phyloP scores from a whole-genome alignment of 2,329 filamentous ascomycete genomes.

The Hypoxylon sp. region DNA sequence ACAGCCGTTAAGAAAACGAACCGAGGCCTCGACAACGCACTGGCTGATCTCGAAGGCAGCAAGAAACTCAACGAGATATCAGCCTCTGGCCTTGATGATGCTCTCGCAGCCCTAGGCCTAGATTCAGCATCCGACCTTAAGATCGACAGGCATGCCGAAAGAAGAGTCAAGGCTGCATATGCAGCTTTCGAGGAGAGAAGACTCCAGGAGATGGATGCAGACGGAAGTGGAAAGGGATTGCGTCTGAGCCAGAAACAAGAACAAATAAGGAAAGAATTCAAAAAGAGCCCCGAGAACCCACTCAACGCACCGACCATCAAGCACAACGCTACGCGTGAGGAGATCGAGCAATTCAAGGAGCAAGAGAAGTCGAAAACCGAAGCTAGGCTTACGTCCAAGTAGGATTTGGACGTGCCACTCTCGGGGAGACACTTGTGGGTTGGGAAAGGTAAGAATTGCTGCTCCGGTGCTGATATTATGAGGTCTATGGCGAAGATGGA shows the following conservation, averaged over 20 bases:
- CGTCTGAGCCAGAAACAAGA: slow-evolving; percentile 60
- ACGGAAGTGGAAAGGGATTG: slow-evolving; percentile 62
- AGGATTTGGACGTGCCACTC: slow-evolving; percentile 27
- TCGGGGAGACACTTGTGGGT: slow-evolving; percentile 3
- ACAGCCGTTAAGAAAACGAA: slow-evolving; percentile 76
- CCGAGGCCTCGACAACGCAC: slow-evolving; percentile 75
- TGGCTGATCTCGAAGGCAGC: slow-evolving; percentile 79
- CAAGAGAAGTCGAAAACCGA: too few species aligned
- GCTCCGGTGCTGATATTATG: too few species aligned
- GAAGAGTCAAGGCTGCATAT: slow-evolving; percentile 88
- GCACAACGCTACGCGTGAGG: slow-evolving; percentile 85
- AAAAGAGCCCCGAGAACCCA: slow-evolving; percentile 94
- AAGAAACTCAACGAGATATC: slow-evolving; percentile 79
- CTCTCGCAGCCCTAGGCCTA: slow-evolving; percentile 86
- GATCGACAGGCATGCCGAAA: slow-evolving; percentile 90
- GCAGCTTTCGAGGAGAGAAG: slow-evolving; percentile 85
- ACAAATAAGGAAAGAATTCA: slow-evolving; percentile 90
- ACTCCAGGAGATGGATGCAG: slow-evolving; percentile 86
- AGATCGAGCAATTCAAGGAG: slow-evolving; percentile 76
- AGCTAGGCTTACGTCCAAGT: too few species aligned
- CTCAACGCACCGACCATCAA: slow-evolving; percentile 82
- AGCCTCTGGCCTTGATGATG: slow-evolving; percentile 93
- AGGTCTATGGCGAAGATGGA: background rate
- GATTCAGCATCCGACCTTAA: slow-evolving; percentile 69
- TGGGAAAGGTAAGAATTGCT: background rate